phyloP scores from a whole-genome alignment of 495 filamentous ascomycete species.

The Choiromyces venosus region DNA sequence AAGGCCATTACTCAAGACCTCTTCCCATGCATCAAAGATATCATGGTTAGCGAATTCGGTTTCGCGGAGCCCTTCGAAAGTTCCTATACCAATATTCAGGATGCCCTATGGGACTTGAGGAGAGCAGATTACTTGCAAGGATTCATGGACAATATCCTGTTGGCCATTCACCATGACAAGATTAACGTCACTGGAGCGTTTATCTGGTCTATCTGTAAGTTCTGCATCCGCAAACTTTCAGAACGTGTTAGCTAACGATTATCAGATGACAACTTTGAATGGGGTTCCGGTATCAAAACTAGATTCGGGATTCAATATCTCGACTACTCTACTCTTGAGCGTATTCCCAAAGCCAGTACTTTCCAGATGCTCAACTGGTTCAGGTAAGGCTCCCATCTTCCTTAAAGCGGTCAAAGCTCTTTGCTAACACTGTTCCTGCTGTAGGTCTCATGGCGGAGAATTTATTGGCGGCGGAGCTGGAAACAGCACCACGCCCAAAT shows the following conservation, averaged over 20 bases:
- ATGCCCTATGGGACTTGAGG: slow-evolving; percentile 44
- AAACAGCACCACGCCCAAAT: slow-evolving; percentile 9
- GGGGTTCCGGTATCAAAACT: slow-evolving; percentile 42
- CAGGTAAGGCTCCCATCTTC: slow-evolving; percentile 19
- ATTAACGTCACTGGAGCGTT: slow-evolving; percentile 48
- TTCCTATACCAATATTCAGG: slow-evolving; percentile 40
- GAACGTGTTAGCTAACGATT: slow-evolving; percentile 13
- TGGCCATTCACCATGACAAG: slow-evolving; percentile 41
- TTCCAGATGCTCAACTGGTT: slow-evolving; percentile 49
- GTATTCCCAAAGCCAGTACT: slow-evolving; percentile 46
- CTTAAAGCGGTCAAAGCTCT: not conserved
- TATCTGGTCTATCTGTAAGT: slow-evolving; percentile 45
- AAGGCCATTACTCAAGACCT: slow-evolving; percentile 46
- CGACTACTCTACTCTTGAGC: slow-evolving; percentile 44
- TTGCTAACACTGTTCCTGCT: not conserved
- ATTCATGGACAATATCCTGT: slow-evolving; percentile 46
- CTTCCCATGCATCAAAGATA: slow-evolving; percentile 45
- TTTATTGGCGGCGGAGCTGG: slow-evolving; percentile 13
- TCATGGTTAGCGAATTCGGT: slow-evolving; percentile 49
- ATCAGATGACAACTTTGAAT: slow-evolving; percentile 47
- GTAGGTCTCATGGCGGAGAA: slow-evolving; percentile 16
- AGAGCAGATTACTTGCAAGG: slow-evolving; percentile 46
- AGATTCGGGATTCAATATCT: slow-evolving; percentile 48
- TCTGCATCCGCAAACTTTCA: not conserved
- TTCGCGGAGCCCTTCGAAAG: slow-evolving; percentile 49